Evolutionary conservation across 257 asterid genomes (phyloP).

Genomic region (Solanum commersonii): DNA sequence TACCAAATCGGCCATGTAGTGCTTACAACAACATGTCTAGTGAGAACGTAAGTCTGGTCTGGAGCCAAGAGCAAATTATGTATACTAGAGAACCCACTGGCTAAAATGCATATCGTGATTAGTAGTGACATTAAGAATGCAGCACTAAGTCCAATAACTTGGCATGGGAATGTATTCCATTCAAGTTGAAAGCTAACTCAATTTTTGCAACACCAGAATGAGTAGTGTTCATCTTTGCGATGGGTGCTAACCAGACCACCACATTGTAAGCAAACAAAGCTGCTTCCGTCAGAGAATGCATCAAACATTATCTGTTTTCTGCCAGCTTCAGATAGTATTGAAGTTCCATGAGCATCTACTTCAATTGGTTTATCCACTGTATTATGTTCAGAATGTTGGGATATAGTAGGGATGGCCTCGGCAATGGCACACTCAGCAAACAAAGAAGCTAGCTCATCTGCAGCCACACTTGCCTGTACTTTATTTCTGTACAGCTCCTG

Average conservation of each 20-base stretch:
- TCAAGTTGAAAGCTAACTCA: slow-evolving; percentile 17
- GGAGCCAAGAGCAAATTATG: not conserved
- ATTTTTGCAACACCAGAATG: slow-evolving; percentile 73
- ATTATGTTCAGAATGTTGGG: slow-evolving; percentile 16
- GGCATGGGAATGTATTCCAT: not conserved
- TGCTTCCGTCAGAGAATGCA: slow-evolving; percentile 89
- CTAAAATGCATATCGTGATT: not conserved
- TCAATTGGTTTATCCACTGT: slow-evolving; percentile 19
- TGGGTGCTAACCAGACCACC: slow-evolving; percentile 85
- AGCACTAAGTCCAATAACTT: not conserved
- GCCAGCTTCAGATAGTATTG: slow-evolving; percentile 80
- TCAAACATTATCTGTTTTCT: slow-evolving; percentile 67
- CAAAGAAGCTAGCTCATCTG: slow-evolving; percentile 76
- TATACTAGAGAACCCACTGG: not conserved
- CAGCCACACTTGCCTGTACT: slow-evolving; percentile 58
- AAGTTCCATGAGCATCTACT: slow-evolving; percentile 41
- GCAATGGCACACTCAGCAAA: slow-evolving; percentile 94
- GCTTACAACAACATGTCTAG: not conserved
- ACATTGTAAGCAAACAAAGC: slow-evolving; percentile 81
- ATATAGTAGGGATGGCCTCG: slow-evolving; percentile 56
- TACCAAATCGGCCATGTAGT: not conserved
- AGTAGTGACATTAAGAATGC: not conserved
- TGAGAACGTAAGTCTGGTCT: not conserved
- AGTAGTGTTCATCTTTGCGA: slow-evolving; percentile 77
- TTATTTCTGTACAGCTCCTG: slow-evolving; percentile 54